A percentile compares a stretch with the other conserved stretches of the same genome.
These are phyloP conservation scores for Xylaria sp. DNA, from an alignment of 2,329 filamentous ascomycete genomes.

Conservation along the genomic window DNA sequence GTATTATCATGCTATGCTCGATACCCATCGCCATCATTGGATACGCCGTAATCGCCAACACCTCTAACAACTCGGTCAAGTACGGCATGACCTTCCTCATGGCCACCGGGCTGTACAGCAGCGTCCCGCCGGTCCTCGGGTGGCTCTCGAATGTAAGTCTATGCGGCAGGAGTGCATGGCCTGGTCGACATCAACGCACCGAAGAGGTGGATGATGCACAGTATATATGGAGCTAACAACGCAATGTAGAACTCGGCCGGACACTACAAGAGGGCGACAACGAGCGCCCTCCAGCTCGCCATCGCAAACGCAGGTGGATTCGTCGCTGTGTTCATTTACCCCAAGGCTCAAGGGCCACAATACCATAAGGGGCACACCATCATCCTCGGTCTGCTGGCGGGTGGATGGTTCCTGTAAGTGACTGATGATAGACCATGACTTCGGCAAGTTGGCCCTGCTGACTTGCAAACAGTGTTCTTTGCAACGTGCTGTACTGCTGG, in stretches of 20 bases:
- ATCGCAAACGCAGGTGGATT: constrained; percentile 75
- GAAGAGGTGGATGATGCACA: background rate
- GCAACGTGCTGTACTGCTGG: constrained; percentile 69
- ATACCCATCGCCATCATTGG: constrained; percentile 72
- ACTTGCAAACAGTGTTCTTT: constrained; percentile 58
- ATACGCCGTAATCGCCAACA: constrained; percentile 71
- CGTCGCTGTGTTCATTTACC: constrained; percentile 72
- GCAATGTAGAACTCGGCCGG: constrained; percentile 65
- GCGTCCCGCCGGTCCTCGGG: constrained; percentile 69
- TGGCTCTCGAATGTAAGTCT: constrained; percentile 68
- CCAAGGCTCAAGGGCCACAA: constrained; percentile 62
- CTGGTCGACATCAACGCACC: background rate
- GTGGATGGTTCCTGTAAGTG: constrained; percentile 71
- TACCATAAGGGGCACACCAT: constrained; percentile 71
- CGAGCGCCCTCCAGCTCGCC: constrained; percentile 70
- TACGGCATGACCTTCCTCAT: constrained; percentile 76
- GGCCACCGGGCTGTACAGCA: constrained; percentile 71
- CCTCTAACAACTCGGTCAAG: constrained; percentile 61
- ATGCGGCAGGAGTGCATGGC: background rate
- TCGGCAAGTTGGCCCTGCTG: constrained; percentile 21
- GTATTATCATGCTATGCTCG: constrained; percentile 69
- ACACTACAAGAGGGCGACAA: constrained; percentile 76
- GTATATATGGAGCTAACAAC: constrained; percentile 26
- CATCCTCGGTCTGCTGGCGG: constrained; percentile 67
- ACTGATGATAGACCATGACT: background rate